phyloP scores from a whole-genome alignment of 129 eudicot genomes.

The Centrapalus pauciflorus region DNA sequence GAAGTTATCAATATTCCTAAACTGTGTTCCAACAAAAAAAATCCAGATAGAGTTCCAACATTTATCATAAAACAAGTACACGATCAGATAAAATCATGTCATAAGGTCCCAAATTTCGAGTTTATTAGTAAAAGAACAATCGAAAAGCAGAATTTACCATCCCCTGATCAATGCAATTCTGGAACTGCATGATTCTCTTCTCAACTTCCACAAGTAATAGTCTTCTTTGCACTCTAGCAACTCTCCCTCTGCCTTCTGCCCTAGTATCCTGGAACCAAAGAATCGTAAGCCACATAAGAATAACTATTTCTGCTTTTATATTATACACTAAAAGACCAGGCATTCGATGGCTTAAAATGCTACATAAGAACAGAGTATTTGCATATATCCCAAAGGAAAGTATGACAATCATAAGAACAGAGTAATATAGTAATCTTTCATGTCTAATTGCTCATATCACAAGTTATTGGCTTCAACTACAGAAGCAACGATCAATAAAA shows the following conservation, averaged over 20 bases:
- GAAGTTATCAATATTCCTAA: background rate
- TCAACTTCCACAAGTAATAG: slow-evolving; percentile 80
- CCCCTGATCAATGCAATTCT: slow-evolving; percentile 61
- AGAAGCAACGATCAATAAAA: background rate
- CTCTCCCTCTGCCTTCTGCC: slow-evolving; percentile 92
- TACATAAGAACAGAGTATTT: too few relatives aligned
- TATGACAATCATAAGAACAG: background rate
- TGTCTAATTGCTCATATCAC: too few relatives aligned
- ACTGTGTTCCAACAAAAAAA: background rate
- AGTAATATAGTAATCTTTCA: background rate
- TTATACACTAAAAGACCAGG: background rate
- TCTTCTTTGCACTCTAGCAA: slow-evolving; percentile 89
- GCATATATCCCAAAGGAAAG: background rate
- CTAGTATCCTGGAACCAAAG: slow-evolving; percentile 62
- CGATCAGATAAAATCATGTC: background rate
- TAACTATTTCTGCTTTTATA: background rate
- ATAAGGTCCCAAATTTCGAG: background rate
- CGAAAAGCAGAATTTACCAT: slow-evolving; percentile 38
- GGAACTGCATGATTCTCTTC: slow-evolving; percentile 68
- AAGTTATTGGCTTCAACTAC: background rate
- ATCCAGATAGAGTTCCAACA: background rate
- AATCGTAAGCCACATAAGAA: background rate
- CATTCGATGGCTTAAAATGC: background rate
- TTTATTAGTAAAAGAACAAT: background rate
- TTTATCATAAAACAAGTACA: background rate